phyloP scores from a whole-genome alignment of 257 asterid genomes.

The Primulina eburnea region DNA sequence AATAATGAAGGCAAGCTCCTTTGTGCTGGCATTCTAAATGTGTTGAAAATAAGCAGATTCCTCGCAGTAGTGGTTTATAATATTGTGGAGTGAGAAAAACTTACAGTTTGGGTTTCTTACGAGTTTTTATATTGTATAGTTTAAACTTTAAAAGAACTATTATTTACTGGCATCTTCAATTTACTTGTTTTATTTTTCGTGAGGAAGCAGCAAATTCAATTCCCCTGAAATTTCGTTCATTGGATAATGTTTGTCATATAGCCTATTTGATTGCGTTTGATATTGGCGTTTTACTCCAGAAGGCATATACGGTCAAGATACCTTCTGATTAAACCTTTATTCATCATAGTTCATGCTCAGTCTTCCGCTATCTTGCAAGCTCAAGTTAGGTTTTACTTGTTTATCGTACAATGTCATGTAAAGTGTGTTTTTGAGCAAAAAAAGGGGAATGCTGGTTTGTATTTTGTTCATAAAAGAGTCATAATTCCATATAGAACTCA shows the following conservation, averaged over 20 bases:
- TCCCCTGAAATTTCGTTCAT: neutral
- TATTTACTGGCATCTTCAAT: neutral
- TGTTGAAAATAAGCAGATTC: neutral
- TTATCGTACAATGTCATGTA: neutral
- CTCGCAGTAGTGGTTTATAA: neutral
- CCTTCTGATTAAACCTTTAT: neutral
- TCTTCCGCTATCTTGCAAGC: neutral
- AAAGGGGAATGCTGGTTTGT: neutral
- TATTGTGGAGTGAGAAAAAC: neutral
- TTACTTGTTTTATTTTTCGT: neutral
- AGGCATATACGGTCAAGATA: neutral
- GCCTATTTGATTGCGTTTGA: neutral
- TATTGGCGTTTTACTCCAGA: neutral
- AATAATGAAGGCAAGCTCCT: neutral
- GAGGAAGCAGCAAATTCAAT: neutral
- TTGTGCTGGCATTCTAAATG: slow-evolving; percentile 11
- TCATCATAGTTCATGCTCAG: neutral
- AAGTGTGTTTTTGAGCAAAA: neutral
- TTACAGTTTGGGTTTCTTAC: neutral
- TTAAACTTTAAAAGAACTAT: too few relatives aligned
- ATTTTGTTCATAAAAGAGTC: neutral
- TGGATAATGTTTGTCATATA: neutral
- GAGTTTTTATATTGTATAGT: neutral
- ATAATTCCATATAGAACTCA: neutral
- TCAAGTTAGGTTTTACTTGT: neutral